Percentiles rank a stretch among this genome's conserved stretches.
phyloP scores from a whole-genome alignment of 352 stramenopile genomes.

The Phytophthora colocasiae region DNA sequence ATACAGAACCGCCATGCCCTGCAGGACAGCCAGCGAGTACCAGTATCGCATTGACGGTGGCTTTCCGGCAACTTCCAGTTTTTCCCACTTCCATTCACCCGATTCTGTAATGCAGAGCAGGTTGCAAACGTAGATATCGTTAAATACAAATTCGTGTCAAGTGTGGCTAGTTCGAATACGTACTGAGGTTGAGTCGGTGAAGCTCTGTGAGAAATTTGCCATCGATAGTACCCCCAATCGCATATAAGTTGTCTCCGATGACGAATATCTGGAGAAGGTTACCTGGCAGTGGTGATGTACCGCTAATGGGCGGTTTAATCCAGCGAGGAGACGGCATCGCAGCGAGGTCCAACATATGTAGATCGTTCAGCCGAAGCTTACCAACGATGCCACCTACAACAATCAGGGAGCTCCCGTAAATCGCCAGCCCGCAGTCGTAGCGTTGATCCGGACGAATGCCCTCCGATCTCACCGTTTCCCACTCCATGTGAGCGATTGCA shows the following conservation, averaged over 20 bases:
- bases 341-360: conserved; percentile 53
- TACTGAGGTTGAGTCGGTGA: conserved; percentile 60
- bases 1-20: conserved; percentile 56
- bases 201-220: conserved; percentile 69
- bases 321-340: conserved; percentile 33
- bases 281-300: conserved; percentile 45
- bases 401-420: conserved; percentile 50
- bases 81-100: conserved; percentile 61
- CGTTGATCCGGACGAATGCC: conserved; percentile 45
- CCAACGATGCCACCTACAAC: conserved; percentile 70
- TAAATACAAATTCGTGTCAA: neutral
- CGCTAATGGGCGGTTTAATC: conserved; percentile 43
- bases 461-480: conserved; percentile 38
- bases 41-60: conserved; percentile 69
- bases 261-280: conserved; percentile 66
- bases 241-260: conserved; percentile 53
- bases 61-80: conserved; percentile 45
- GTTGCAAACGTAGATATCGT: conserved; percentile 1
- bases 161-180: conserved; percentile 10
- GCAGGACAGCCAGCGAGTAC: conserved; percentile 58
- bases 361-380: conserved; percentile 61
- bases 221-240: conserved; percentile 64
- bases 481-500: conserved; percentile 39
- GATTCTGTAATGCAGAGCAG: conserved; percentile 26
- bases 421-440: conserved; percentile 63